A percentile compares a stretch with the other conserved stretches of the same genome.
Evolutionary conservation across 768 basidiomycete genomes (phyloP).

Genomic region (Boletus reticulatus): DNA sequence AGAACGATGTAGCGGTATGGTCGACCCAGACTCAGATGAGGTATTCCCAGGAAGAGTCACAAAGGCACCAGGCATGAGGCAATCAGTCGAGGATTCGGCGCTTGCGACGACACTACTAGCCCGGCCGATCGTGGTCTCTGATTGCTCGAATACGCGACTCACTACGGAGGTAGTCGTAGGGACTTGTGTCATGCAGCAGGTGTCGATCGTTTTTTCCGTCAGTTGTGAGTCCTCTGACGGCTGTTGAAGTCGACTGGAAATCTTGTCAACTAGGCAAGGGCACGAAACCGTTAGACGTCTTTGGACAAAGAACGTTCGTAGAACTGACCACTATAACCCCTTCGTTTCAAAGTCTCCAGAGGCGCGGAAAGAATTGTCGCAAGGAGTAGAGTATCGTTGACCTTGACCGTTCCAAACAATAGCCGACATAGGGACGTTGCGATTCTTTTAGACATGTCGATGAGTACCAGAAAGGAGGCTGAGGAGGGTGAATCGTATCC

Average conservation of each 20-base stretch:
- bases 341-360: conserved; percentile 33
- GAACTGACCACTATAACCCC: neutral
- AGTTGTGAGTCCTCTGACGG: neutral
- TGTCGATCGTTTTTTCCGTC: conserved; percentile 45
- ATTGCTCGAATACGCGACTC: neutral
- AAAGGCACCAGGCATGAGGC: neutral
- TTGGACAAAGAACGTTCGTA: neutral
- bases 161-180: neutral
- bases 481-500: no score
- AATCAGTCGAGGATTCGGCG: neutral
- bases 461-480: neutral
- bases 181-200: conserved; percentile 34
- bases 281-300: conserved; percentile 11
- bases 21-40: no score
- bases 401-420: conserved; percentile 70
- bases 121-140: neutral
- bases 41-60: neutral
- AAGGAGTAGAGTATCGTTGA: conserved; percentile 60
- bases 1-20: neutral
- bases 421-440: conserved; percentile 75
- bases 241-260: neutral
- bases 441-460: conserved; percentile 46
- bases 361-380: conserved; percentile 84
- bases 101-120: conserved; percentile 46
- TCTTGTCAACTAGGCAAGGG: conserved; percentile 50